phyloP scores from a whole-genome alignment of 129 eudicot species.

The Centaurea solstitialis region DNA sequence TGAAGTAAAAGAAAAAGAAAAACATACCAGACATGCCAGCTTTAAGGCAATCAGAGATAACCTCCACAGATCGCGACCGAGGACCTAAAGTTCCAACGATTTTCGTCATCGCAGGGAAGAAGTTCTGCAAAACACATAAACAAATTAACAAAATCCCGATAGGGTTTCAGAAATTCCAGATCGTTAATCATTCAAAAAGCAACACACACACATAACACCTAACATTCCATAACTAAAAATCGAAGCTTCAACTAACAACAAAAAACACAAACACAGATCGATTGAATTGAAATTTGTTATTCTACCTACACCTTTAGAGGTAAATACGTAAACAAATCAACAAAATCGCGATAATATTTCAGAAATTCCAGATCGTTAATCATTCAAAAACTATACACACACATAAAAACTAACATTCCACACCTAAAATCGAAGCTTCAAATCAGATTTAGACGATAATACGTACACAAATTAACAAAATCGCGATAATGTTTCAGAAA shows the following conservation, averaged over 20 bases:
- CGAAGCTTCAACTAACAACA: background rate
- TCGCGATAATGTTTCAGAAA: background rate
- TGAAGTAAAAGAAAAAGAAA: background rate
- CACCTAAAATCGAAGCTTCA: no score
- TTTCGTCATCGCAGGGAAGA: slow-evolving; percentile 91
- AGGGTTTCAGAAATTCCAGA: slow-evolving; percentile 8
- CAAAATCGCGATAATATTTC: no score
- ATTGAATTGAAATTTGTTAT: no score
- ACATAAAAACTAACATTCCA: background rate
- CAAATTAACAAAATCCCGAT: background rate
- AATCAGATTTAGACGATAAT: no score
- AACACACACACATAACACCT: background rate
- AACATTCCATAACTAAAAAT: background rate
- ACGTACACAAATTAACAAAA: no score
- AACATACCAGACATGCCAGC: slow-evolving; percentile 80
- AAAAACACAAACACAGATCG: slow-evolving; percentile 19
- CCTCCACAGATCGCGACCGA: slow-evolving; percentile 79
- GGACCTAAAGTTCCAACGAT: slow-evolving; percentile 94
- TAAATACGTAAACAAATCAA: no score
- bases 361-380: no score
- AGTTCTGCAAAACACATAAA: slow-evolving; percentile 45
- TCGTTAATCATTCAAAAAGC: background rate
- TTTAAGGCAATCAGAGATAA: slow-evolving; percentile 68
- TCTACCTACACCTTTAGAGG: no score
- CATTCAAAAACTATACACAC: no score